Evolutionary conservation across 2,329 filamentous ascomycete genomes (phyloP), one percentile per base, ranked within the genome.

Genomic region (Fusarium napiforme): DNA sequence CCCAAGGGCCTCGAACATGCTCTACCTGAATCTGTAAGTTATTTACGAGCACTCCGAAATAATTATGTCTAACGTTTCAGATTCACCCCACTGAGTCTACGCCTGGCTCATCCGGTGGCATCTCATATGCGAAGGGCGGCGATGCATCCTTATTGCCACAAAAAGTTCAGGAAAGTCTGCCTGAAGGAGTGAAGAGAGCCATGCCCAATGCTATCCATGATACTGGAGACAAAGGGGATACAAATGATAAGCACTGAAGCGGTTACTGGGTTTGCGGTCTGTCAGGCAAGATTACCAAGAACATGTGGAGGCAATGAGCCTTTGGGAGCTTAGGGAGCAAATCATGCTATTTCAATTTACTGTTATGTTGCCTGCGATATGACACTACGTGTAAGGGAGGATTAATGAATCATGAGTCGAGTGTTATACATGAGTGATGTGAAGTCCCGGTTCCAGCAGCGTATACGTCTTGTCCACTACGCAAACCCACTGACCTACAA

Each of bases 91-190:
- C 77, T 2, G 65, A 55, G 1, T 55, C 64, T 11, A 63, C 71
- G 4, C 62, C 68, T 12, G 71, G 64, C 2, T 66, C 76, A 43
- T 73, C 70, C 1, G 72, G 67, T 16, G 69, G 70, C 18, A 55
- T 70, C 19, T 63, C 75, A 4, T 75, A 79, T 11, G 72, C 75
- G 4, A 76, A 76, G 37, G 67, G 61, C 4, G 67, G 72, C 1
- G 43, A 68, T 3, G 68, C 71, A 16, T 79, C 77, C 5, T 61
- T 75, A 1, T 47, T 78, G 14, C 75, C 77, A 3, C 57, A 74
- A 50, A 78, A 78, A 46, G 16, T 73, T 0, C 77, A 79, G 55
- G 70, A 79, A 63, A 72, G 59, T 23, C 23, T 79, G 6, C 74
- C 77, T 1, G 74, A 78, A 47, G 64, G 68, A 6, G 28, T 78